phyloP scores from a whole-genome alignment of 257 asterid species.

The Pogostemon cablin region DNA sequence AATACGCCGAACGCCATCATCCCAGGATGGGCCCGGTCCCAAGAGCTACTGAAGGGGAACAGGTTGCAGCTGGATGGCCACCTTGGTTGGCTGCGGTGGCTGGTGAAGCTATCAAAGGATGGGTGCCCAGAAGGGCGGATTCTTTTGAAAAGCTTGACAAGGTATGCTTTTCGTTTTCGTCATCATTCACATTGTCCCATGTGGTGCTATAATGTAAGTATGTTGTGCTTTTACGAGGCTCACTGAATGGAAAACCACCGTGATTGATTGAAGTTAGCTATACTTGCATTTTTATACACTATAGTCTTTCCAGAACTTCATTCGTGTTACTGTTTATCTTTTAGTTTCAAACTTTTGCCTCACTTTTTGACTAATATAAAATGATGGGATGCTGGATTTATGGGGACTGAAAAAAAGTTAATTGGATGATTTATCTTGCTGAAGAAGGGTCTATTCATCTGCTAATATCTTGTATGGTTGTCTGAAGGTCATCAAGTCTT shows the following conservation, averaged over 20 bases:
- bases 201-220: not conserved
- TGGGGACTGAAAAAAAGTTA: conserved; percentile 14
- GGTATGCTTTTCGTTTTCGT: conserved; percentile 48
- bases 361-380: conserved; percentile 3
- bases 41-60: conserved; percentile 72
- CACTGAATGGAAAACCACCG: not conserved
- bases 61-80: conserved; percentile 97
- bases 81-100: conserved; percentile 96
- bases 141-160: conserved; percentile 89
- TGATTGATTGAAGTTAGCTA: not conserved
- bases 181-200: conserved; percentile 17
- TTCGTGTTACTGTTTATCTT: not conserved
- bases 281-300: not conserved
- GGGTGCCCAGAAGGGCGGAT: conserved; percentile 93
- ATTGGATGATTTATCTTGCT: conserved; percentile 9
- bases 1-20: conserved; percentile 46
- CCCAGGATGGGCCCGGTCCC: conserved; percentile 60
- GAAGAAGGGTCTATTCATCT: conserved; percentile 17
- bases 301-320: not conserved
- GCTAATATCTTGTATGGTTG: conserved; percentile 16
- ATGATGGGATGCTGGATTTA: conserved; percentile 16
- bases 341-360: not conserved
- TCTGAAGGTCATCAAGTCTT: conserved; percentile 15
- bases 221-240: conserved; percentile 3
- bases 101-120: conserved; percentile 91